Percentiles rank a stretch among this genome's conserved stretches.
Evolutionary conservation across 306 rosid genomes (phyloP).

Genomic region (Oxytropis ochrocephala): DNA sequence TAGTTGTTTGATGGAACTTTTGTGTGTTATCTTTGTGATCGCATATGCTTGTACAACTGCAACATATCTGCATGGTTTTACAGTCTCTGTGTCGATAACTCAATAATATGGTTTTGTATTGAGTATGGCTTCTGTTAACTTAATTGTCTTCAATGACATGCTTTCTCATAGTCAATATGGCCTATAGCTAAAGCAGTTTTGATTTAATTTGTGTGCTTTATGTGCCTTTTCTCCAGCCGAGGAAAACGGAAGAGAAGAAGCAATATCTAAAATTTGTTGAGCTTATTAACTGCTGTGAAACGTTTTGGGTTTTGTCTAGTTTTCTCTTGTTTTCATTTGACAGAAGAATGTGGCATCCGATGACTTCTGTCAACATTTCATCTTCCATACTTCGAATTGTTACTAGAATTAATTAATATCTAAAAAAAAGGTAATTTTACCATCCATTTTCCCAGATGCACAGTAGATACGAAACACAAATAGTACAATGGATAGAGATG

Average conservation of each 20-base stretch:
- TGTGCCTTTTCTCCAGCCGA: slow-evolving; percentile 51
- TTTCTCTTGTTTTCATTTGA: slow-evolving; percentile 11
- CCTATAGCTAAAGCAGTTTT: not conserved
- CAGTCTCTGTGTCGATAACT: not conserved
- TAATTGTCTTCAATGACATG: not conserved
- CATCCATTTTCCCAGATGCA: not conserved
- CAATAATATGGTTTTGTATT: not conserved
- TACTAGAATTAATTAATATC: not conserved
- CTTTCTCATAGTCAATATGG: not conserved
- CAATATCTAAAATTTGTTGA: slow-evolving; percentile 29
- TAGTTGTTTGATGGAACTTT: not conserved
- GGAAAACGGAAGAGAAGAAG: slow-evolving; percentile 88
- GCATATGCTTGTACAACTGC: not conserved
- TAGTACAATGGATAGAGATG: not conserved
- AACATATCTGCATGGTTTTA: not conserved
- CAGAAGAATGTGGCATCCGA: not conserved
- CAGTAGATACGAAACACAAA: not conserved
- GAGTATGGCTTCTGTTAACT: not conserved
- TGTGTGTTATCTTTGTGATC: not conserved
- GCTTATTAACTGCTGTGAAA: not conserved
- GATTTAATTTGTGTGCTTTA: not conserved
- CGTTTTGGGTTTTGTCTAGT: not conserved
- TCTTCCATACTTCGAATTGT: not conserved
- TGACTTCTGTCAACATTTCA: not conserved
- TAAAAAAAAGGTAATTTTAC: not conserved